Evolutionary conservation across 129 eudicot species (phyloP).

Genomic region (Tagetes erecta): DNA sequence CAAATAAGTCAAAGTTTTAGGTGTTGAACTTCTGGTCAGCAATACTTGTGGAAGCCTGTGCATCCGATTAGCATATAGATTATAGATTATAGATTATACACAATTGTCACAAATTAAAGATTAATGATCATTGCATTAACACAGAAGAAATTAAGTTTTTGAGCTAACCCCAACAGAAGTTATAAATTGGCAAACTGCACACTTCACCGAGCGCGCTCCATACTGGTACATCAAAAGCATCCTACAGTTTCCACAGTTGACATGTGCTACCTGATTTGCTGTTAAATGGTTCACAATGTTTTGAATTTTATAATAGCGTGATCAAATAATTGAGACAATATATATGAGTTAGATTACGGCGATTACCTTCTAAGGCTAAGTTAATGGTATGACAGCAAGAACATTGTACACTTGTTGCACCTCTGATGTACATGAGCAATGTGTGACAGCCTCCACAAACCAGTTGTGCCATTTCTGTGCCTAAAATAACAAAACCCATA

Average conservation of each 20-base stretch:
- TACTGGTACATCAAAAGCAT: conserved; percentile 81
- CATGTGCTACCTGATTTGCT: conserved; percentile 93
- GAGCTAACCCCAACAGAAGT: conserved; percentile 70
- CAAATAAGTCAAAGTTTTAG: conserved; percentile 36
- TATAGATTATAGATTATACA: not conserved
- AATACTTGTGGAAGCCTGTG: conserved; percentile 70
- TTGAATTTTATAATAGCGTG: not conserved
- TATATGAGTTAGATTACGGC: conserved; percentile 6
- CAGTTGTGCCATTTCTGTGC: conserved; percentile 86
- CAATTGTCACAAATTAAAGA: conserved; percentile 7
- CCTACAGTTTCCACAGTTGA: conserved; percentile 78
- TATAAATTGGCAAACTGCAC: conserved; percentile 80
- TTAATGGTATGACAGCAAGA: conserved; percentile 78
- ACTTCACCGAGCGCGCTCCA: conserved; percentile 77
- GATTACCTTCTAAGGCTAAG: conserved; percentile 66
- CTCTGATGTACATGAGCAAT: conserved; percentile 73
- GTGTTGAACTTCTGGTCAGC: conserved; percentile 64
- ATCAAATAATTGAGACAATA: conserved; percentile 1
- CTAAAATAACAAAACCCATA: conserved; percentile 29
- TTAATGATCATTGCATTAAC: not conserved
- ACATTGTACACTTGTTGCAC: conserved; percentile 81
- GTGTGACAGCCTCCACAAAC: conserved; percentile 89
- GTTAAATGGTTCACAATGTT: conserved; percentile 16
- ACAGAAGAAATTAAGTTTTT: conserved; percentile 1
- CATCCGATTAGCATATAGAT: conserved; percentile 20